Evolutionary conservation across 148 eudicot species (phyloP).

Genomic region (Selenicereus undatus): DNA sequence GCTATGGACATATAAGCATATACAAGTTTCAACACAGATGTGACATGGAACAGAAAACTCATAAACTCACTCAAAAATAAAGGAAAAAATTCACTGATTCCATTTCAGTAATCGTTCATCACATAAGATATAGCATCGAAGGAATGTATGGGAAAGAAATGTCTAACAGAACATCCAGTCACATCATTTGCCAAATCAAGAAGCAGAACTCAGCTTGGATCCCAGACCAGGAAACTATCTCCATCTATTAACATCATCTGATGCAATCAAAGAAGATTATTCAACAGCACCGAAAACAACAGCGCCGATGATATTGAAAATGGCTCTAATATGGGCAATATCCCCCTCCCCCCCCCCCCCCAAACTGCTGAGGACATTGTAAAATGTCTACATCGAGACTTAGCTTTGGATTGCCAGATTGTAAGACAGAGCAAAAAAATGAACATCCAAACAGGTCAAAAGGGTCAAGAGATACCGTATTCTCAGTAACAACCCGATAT

Average conservation of each 20-base stretch:
- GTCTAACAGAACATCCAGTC: not conserved
- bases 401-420: not conserved
- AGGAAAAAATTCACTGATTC: not conserved
- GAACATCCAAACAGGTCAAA: not conserved
- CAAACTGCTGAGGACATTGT: not conserved
- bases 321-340: not conserved
- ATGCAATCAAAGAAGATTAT: not conserved
- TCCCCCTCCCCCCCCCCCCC: not conserved
- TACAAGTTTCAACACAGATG: no score
- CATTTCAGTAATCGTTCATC: not conserved
- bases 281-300: not conserved
- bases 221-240: not conserved
- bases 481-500: slow-evolving; percentile 91
- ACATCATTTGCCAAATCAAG: not conserved
- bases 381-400: not conserved
- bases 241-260: not conserved
- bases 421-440: not conserved
- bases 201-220: not conserved
- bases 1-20: not conserved
- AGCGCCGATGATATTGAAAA: not conserved
- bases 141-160: not conserved
- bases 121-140: not conserved
- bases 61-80: not conserved
- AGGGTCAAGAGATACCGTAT: slow-evolving; percentile 50
- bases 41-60: not conserved